Conservation (phyloP, 2,329 filamentous ascomycete genomes). For the Escovopsis sp. region DNA sequence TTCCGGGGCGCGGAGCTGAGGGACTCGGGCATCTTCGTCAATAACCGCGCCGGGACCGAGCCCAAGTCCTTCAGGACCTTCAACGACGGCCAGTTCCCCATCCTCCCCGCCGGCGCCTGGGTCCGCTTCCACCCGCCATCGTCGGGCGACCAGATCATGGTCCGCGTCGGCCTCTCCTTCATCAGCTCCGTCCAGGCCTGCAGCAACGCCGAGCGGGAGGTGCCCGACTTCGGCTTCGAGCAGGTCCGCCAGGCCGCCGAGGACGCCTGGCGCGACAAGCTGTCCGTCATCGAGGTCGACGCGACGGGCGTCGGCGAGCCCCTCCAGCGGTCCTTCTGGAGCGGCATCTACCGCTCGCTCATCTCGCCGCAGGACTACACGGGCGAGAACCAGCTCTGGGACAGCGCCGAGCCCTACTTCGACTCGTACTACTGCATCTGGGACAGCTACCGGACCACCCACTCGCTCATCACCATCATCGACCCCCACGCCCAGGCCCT, state of each 20-base stretch:
- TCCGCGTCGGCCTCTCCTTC: slow-evolving; percentile 58
- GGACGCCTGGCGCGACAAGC: slow-evolving; percentile 47
- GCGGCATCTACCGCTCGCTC: slow-evolving; percentile 52
- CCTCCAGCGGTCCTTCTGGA: slow-evolving; percentile 54
- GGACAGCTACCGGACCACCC: slow-evolving; percentile 59
- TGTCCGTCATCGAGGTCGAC: slow-evolving; percentile 43
- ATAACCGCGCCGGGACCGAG: slow-evolving; percentile 32
- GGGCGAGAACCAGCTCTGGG: slow-evolving; percentile 58
- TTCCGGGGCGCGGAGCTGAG: slow-evolving; percentile 36
- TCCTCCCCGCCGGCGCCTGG: slow-evolving; percentile 40
- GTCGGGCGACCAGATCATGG: slow-evolving; percentile 34
- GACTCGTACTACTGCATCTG: slow-evolving; percentile 57
- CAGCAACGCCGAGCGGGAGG: slow-evolving; percentile 52
- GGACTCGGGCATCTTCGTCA: slow-evolving; percentile 43
- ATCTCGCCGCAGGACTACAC: slow-evolving; percentile 65
- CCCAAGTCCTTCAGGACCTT: slow-evolving; percentile 23
- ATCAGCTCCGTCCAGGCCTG: slow-evolving; percentile 55
- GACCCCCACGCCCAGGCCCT: slow-evolving; percentile 52
- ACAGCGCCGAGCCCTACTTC: slow-evolving; percentile 57
- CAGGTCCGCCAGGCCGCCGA: slow-evolving; percentile 38
- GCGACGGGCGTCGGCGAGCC: slow-evolving; percentile 36
- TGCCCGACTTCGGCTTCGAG: slow-evolving; percentile 52
- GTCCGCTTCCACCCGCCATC: slow-evolving; percentile 36
- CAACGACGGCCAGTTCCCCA: slow-evolving; percentile 11
- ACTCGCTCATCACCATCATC: slow-evolving; percentile 55